Conservation (phyloP, 768 basidiomycete genomes). For the Pleurotus eryngii region DNA sequence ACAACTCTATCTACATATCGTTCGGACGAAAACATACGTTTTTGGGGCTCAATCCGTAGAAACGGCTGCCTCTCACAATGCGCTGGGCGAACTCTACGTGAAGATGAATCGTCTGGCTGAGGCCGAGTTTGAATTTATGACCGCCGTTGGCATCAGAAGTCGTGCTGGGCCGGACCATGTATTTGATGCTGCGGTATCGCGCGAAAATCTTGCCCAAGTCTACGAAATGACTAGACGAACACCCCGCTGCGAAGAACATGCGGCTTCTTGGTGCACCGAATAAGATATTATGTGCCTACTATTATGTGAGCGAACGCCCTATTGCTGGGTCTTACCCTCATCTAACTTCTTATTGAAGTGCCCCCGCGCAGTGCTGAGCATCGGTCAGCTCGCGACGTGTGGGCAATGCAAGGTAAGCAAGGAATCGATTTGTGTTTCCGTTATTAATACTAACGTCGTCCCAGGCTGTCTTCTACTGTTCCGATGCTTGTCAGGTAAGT, state of each 20-base stretch:
- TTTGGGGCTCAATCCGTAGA: conserved; percentile 18
- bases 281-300: conserved; percentile 12
- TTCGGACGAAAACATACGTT: conserved; percentile 21
- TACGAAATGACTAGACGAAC: conserved; percentile 30
- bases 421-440: background rate
- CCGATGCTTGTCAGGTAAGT: conserved; percentile 9
- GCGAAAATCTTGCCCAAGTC: conserved; percentile 23
- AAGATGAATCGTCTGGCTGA: conserved; percentile 29
- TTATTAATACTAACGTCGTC: background rate
- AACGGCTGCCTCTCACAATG: conserved; percentile 27
- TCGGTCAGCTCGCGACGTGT: conserved; percentile 20
- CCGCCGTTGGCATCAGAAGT: conserved; percentile 25
- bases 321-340: background rate
- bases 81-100: conserved; percentile 32
- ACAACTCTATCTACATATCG: conserved; percentile 23
- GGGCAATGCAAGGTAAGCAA: conserved; percentile 22
- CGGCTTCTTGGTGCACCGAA: conserved; percentile 22
- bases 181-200: conserved; percentile 27
- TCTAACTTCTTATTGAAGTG: conserved; percentile 18
- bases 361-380: conserved; percentile 13
- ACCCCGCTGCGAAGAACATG: conserved; percentile 24
- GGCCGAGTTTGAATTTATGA: conserved; percentile 31
- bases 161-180: conserved; percentile 10
- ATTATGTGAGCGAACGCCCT: background rate
- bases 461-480: conserved; percentile 10